A percentile compares a stretch with the other conserved stretches of the same genome.
Conservation (phyloP, 31 red algal genomes). For the Endocladia muricata region DNA sequence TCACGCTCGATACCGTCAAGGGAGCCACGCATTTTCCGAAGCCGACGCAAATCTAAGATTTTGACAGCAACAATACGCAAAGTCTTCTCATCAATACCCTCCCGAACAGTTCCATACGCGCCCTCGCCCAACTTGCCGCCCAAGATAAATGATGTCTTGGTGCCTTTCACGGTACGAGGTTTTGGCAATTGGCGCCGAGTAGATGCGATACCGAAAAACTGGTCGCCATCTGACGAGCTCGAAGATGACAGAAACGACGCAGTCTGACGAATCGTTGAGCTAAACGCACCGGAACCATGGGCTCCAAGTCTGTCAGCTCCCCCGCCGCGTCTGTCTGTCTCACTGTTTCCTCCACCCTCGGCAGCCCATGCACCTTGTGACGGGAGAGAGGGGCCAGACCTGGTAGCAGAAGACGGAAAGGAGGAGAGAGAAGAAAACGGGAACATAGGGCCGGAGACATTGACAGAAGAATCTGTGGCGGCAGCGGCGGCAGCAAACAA, state of each 20-base stretch:
- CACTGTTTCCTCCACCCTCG: no score
- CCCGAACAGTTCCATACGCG: conserved; percentile 83
- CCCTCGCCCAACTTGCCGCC: conserved; percentile 93
- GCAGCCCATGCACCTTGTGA: no score
- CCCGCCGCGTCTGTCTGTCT: no score
- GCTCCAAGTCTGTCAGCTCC: no score
- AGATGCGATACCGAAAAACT: conserved; percentile 12
- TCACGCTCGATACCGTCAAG: conserved; percentile 80
- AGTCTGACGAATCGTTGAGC: not conserved
- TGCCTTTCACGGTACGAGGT: conserved; percentile 66
- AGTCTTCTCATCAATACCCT: conserved; percentile 83
- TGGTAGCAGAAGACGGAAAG: no score
- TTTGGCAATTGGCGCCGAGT: conserved; percentile 1
- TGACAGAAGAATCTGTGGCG: not conserved
- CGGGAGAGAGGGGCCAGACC: no score
- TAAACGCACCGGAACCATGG: not conserved
- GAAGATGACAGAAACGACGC: conserved; percentile 40
- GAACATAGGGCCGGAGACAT: conserved; percentile 3
- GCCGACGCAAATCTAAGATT: conserved; percentile 74
- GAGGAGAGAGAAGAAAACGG: conserved; percentile 1
- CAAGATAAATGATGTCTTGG: conserved; percentile 69
- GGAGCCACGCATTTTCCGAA: conserved; percentile 75
- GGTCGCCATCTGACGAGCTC: conserved; percentile 26
- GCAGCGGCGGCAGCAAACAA: conserved; percentile 3
- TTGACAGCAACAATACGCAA: conserved; percentile 93